phyloP scores from a whole-genome alignment of 2,329 filamentous ascomycete species.

The Phialophora tarda region DNA sequence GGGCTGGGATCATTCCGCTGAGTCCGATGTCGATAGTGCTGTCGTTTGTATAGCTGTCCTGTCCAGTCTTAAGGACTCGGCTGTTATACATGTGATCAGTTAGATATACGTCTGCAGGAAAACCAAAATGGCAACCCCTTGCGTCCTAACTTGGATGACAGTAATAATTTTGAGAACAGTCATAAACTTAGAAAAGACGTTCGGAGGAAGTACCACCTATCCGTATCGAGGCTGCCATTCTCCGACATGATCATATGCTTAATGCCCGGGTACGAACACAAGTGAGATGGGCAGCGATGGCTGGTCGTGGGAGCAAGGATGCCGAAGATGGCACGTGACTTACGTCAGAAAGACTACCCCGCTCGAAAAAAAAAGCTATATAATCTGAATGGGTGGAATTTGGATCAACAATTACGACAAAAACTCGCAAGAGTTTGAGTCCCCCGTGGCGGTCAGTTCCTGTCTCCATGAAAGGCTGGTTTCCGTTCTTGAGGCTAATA shows the following conservation, averaged over 20 bases:
- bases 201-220: background rate
- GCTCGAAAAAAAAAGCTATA: conserved; percentile 1
- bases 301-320: background rate
- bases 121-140: too few relatives aligned
- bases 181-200: too few relatives aligned
- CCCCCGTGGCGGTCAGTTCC: conserved; percentile 37
- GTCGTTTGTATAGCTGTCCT: conserved; percentile 3
- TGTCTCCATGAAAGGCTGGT: too few relatives aligned
- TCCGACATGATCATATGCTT: conserved; percentile 5
- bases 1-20: conserved; percentile 2
- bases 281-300: conserved; percentile 2
- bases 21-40: conserved; percentile 5
- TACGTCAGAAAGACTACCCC: background rate
- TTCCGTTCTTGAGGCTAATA: too few relatives aligned
- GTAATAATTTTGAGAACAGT: too few relatives aligned
- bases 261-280: conserved; percentile 2
- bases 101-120: too few relatives aligned
- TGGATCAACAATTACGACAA: background rate
- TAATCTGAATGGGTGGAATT: background rate
- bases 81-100: background rate
- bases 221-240: conserved; percentile 4
- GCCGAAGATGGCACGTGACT: conserved; percentile 4
- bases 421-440: conserved; percentile 5
- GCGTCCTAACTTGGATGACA: too few relatives aligned
- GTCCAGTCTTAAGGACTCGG: conserved; percentile 4